Percentiles rank a stretch among this genome's conserved stretches.
Conservation (phyloP, 164 flowering plant genomes). For the Akebia trifoliata region DNA sequence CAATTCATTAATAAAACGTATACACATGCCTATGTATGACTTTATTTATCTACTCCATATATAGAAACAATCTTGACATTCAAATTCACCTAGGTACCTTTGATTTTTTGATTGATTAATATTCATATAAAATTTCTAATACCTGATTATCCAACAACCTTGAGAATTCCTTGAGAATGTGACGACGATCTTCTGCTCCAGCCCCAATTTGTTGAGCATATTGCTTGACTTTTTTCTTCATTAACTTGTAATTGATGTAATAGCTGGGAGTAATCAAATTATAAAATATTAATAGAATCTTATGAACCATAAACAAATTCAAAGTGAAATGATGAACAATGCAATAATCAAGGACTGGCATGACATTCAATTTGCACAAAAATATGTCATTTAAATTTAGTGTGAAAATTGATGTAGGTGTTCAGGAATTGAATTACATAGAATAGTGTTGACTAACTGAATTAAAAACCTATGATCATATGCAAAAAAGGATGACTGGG, state of each 20-base stretch:
- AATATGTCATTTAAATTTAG: no score
- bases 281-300: conserved; percentile 3
- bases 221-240: conserved; percentile 81
- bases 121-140: neutral
- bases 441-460: no score
- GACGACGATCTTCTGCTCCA: conserved; percentile 41
- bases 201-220: conserved; percentile 55
- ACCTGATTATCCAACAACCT: conserved; percentile 77
- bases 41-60: neutral
- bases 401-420: no score
- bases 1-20: no score
- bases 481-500: no score
- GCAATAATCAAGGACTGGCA: neutral
- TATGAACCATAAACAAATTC: neutral
- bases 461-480: no score
- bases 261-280: conserved; percentile 35
- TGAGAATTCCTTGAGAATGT: conserved; percentile 70
- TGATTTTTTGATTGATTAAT: neutral
- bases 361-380: no score
- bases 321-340: neutral
- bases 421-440: no score
- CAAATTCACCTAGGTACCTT: neutral
- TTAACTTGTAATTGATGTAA: conserved; percentile 71
- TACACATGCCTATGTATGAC: neutral
- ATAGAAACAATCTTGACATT: neutral